Evolutionary conservation across 345 rosid genomes (phyloP), one percentile per base, ranked within the genome.

Genomic region (Abelmoschus esculentus): DNA sequence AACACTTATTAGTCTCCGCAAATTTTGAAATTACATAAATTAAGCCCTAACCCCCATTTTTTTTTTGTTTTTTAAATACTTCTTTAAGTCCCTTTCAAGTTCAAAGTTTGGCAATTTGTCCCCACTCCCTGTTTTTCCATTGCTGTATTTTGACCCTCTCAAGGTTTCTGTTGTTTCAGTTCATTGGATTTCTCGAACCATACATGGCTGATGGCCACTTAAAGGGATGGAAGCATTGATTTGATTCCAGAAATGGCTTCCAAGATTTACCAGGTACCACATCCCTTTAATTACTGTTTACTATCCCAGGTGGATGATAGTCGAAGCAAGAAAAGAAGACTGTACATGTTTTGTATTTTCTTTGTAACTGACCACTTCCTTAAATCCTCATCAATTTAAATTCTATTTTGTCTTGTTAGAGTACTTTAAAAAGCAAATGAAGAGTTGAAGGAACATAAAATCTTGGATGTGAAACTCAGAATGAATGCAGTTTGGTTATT

Each of bases 171-270:
- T 67, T 19, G 22, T 83, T 80, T 75, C 85, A 92, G 98, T 86
- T 92, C 77, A 82, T 90, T 69, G 95, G 95, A 69, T 90, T 92
- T 82, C 88, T 92, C 66, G 92, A 92, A 82, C 96, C 95, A 58
- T 88, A 88, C 75, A 79, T 40, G 80, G 82, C 79, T 58, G 92
- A 87, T 80, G 95, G 95, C 72, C 88, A 81, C 81, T 57, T 83
- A 46, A 83, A 79, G 79, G 83, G 90, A 61, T 92, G 90, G 91
- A 90, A 77, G 78, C 95, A 87, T 78, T 83, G 57, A 74, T 46
- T 40, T 70, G 42, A 58, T 7, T 67, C n/a, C 3, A 14, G 15
- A 70, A 32, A 38, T 40, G 55, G 63, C 36, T 56, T 69, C 54
- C 38, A 40, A 3, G 12, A 26, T 57, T 26, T 26, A 34, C 38